Conservation (phyloP, 2,329 filamentous ascomycete genomes). For the Aspergillus persii region DNA sequence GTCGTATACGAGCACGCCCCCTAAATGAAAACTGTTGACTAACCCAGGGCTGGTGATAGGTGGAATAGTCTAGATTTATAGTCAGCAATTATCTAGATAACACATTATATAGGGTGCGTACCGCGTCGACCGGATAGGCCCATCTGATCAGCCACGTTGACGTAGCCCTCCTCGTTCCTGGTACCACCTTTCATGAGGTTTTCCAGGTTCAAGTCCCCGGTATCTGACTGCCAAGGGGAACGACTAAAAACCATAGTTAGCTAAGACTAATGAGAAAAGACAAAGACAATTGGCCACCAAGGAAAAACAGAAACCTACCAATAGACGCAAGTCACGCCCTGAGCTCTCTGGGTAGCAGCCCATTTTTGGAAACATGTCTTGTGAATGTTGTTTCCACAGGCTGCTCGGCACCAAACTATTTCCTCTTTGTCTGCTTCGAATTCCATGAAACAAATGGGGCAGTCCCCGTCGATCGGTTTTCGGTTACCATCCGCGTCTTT, state of each 20-base stretch:
- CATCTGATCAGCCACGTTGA: slow-evolving; percentile 45
- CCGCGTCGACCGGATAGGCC: slow-evolving; percentile 40
- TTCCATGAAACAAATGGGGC: slow-evolving; percentile 62
- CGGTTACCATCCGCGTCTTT: slow-evolving; percentile 48
- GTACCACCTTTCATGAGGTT: slow-evolving; percentile 28
- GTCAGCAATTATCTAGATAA: not conserved
- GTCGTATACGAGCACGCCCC: slow-evolving; percentile 6
- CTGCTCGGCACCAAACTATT: slow-evolving; percentile 58
- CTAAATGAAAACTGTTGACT: slow-evolving; percentile 24
- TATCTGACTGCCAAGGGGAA: slow-evolving; percentile 39
- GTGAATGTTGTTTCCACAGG: slow-evolving; percentile 65
- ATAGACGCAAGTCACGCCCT: slow-evolving; percentile 44
- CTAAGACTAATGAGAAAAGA: too few species aligned
- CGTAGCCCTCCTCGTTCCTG: slow-evolving; percentile 41
- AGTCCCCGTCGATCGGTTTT: slow-evolving; percentile 61
- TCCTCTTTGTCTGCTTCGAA: slow-evolving; percentile 48
- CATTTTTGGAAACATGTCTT: slow-evolving; percentile 57
- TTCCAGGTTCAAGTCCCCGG: slow-evolving; percentile 28
- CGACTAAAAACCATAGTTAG: slow-evolving; percentile 28
- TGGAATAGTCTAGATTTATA: slow-evolving; percentile 35
- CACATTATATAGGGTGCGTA: slow-evolving; percentile 23
- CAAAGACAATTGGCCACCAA: not conserved
- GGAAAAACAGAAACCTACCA: slow-evolving; percentile 35
- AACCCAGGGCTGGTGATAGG: slow-evolving; percentile 42
- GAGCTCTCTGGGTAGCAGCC: slow-evolving; percentile 37